Base-by-base conservation (phyloP, 192 early-diverging fungal species). In the Backusella australiensis region DNA sequence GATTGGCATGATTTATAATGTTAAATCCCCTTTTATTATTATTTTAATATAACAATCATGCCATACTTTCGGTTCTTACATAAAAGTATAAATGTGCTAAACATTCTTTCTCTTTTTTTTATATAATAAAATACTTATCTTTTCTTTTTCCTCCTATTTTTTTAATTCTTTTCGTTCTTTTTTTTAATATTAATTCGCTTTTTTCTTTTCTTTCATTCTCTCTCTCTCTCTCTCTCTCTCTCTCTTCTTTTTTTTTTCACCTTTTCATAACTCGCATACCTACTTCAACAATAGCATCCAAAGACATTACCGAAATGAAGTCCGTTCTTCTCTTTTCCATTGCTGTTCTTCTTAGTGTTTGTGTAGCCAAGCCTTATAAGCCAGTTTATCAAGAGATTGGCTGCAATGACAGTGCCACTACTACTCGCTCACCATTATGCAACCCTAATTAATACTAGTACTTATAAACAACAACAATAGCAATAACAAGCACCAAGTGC, bases 311-410 rank as follows among this genome's bases (percentile, higher is more conserved):
- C 0, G 9, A 63, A 63, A 63, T 63, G 56, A 63, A 63, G 56
- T 12, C 23, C 3, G 26, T n/a, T 63, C 26, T 63, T 63, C 23
- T 63, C 23, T 63, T 14, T 14, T 63, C 9, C 12, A 29, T 63
- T 29, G 56, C 26, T 29, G 9, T 29, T 29, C 21, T 63, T 12
- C 21, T 63, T 63, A 12, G 56, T 14, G 12, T 29, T 14, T 63
- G 23, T 29, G 23, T 29, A 8, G 21, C 56, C 23, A 63, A 12
- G 23, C 56, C 56, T 63, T 26, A 63, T 63, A 7, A 63, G 26
- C 56, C 56, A 29, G 56, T 63, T 23, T 63, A 63, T 29, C 56
- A 63, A 29, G 69, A 70, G 14, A 70, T 70, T 70, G 69, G 69
- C 0, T 70, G 69, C 4, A 39, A 39, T 42, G 69, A 36, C 36